Base-by-base conservation (phyloP, 192 early-diverging fungal species). In the Gamsiella multidivaricata region DNA sequence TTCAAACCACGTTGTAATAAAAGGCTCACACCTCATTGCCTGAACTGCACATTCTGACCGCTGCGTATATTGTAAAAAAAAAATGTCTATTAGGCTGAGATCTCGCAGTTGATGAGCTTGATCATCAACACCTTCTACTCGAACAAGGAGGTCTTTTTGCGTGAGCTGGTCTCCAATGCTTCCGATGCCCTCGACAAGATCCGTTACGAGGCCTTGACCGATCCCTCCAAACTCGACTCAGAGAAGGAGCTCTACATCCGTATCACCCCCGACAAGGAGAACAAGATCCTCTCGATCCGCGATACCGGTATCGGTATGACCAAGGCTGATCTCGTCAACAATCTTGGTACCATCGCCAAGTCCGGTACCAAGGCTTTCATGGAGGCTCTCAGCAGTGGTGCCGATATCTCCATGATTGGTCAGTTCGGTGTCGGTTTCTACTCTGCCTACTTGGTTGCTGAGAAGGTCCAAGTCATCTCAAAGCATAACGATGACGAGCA, bases 341-440 rank as follows among this genome's bases (percentile, higher is more conserved):
- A 94, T 86, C 92, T 99, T 67, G 97, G 97, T 88, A 99, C 97
- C 68, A 99, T 99, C 78, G 97, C 97, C 87, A 96, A 96, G 90
- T 99, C 96, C 61, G 96, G 96, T 69, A 98, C 97, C 88, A 96
- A 97, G 88, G 91, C 94, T 41, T 97, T 97, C 85, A 99, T 99
- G 96, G 96, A 99, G 88, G 94, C 93, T 59, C 89, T 98, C 46
- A 87, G 91, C 69, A 88, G 92, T 55, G 94, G 94, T 82, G 96
- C 95, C 72, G 95, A 96, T 85, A 97, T 96, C 65, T 96, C 95
- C 83, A 97, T 99, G 95, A 98, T 99, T 87, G 97, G 96, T 81
- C 96, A 98, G 85, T 99, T 99, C 80, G 97, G 97, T 94, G 97
- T 99, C 55, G 97, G 97, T 88, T 98, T 99, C 94, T 99, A 98